Percentiles rank a stretch among this genome's conserved stretches.
phyloP scores from a whole-genome alignment of 208 protist species.

The Leishmania arabica region DNA sequence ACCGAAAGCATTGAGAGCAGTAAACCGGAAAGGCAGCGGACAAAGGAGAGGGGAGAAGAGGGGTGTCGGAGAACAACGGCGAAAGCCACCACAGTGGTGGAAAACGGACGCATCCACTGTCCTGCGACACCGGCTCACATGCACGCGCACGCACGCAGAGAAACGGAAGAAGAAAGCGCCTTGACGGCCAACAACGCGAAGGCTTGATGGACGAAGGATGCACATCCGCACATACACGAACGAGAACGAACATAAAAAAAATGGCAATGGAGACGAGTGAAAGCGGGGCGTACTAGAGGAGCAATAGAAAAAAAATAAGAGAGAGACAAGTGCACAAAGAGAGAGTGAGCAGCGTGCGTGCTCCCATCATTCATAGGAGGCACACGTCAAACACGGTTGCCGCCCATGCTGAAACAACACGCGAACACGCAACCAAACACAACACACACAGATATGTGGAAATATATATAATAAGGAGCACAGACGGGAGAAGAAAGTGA shows the following conservation, averaged over 20 bases:
- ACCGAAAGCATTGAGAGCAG: neutral
- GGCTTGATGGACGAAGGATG: neutral
- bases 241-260: neutral
- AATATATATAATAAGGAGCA: neutral
- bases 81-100: neutral
- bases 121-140: neutral
- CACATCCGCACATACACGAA: neutral
- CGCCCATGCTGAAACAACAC: neutral
- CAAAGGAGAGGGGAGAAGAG: neutral
- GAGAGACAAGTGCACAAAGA: no score
- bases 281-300: neutral
- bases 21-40: neutral
- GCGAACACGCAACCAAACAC: neutral
- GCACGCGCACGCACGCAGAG: neutral
- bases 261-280: neutral
- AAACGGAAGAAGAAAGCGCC: neutral
- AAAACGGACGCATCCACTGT: neutral
- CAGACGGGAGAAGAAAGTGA: neutral
- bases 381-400: neutral
- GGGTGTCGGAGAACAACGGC: neutral
- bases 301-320: neutral
- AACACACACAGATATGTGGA: neutral
- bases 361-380: neutral
- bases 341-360: neutral
- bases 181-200: neutral